A percentile compares a stretch with the other conserved stretches of the same genome.
Conservation (phyloP, 176 grass and related monocot genomes). For the Raddia guianensis region DNA sequence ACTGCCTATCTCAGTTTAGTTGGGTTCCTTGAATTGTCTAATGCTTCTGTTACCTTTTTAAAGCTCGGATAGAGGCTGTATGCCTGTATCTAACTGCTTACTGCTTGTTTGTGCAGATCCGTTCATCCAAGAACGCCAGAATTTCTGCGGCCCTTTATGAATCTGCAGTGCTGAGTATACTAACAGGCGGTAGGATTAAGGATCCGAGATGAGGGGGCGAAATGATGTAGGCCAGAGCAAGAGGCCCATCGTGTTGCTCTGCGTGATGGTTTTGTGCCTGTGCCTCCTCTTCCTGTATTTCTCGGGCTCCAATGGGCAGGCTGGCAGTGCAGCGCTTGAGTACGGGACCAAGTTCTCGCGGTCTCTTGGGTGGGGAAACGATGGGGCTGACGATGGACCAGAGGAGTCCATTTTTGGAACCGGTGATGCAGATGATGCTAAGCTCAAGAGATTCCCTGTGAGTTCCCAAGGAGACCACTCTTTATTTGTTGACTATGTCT, state of each 20-base stretch:
- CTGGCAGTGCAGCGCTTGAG: slow-evolving; percentile 60
- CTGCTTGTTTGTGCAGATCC: slow-evolving; percentile 38
- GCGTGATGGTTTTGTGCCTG: slow-evolving; percentile 65
- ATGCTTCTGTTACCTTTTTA: not conserved
- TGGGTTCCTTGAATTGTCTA: slow-evolving; percentile 23
- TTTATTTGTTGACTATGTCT: not conserved
- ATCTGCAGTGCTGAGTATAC: slow-evolving; percentile 23
- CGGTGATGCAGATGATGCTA: slow-evolving; percentile 52
- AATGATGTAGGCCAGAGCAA: slow-evolving; percentile 73
- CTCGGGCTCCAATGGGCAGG: slow-evolving; percentile 63
- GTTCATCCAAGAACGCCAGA: not conserved
- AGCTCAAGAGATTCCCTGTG: slow-evolving; percentile 86
- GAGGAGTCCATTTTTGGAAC: slow-evolving; percentile 87
- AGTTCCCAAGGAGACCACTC: slow-evolving; percentile 36
- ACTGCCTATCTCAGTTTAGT: slow-evolving; percentile 37
- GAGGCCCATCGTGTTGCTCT: slow-evolving; percentile 57
- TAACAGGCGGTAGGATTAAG: slow-evolving; percentile 43
- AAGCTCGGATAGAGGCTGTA: not conserved
- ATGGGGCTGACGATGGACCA: slow-evolving; percentile 52
- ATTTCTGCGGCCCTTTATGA: slow-evolving; percentile 34
- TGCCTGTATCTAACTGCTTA: slow-evolving; percentile 22
- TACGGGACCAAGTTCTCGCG: slow-evolving; percentile 85
- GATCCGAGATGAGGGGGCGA: slow-evolving; percentile 76
- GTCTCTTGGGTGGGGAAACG: slow-evolving; percentile 68
- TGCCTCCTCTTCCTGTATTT: slow-evolving; percentile 88